Evolutionary conservation across 192 early-diverging fungal genomes (phyloP), one percentile per base, ranked within the genome.

Genomic region (Backusella mclennaniae): DNA sequence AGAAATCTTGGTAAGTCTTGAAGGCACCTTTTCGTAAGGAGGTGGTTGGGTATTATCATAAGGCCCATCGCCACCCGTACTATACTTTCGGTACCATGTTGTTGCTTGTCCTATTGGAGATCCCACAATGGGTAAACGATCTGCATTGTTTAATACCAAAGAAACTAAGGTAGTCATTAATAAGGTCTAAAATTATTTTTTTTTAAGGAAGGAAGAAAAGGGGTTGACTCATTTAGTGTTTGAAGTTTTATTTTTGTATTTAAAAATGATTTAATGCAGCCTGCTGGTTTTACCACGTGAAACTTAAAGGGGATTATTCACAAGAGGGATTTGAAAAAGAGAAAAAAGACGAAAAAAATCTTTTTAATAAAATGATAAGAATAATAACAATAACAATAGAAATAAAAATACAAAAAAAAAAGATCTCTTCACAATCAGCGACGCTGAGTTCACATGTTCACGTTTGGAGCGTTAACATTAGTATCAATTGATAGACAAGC

Each of bases 1-100:
- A 6, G 74, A 75, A 33, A 75, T 67, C 17, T 75, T 35, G 26
- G 74, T 67, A 2, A 75, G n/a, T 67, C 74, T 29, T 12, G 74
- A 75, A 19, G 66, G 39, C 49, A 42, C 66, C 39, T 75, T 75
- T 46, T 75, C 74, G 31, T 75, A 75, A 35, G 74, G 74, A 35
- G 73, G 73, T 19, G 73, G 73, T 2, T 38, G 41, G 7, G 38
- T 17, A 21, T 17, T 35, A 35, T 75, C 74, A 31, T 66, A 39
- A 23, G 23, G 17, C n/a, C 19, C 72, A 39, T 59, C 56, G 0
- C 42, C 42, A 44, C 44, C 42, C 0, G 35, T 66, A 6, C 38
- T 66, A 11, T 66, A 42, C 14, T 56, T 35, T 36, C 33, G 56
- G 35, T 42, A 66, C 74, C 74, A 75, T 3, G 38, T 35, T 3